A percentile compares a stretch with the other conserved stretches of the same genome.
Evolutionary conservation across 2,329 filamentous ascomycete species (phyloP).

Genomic region (Scytalidium lignicola): DNA sequence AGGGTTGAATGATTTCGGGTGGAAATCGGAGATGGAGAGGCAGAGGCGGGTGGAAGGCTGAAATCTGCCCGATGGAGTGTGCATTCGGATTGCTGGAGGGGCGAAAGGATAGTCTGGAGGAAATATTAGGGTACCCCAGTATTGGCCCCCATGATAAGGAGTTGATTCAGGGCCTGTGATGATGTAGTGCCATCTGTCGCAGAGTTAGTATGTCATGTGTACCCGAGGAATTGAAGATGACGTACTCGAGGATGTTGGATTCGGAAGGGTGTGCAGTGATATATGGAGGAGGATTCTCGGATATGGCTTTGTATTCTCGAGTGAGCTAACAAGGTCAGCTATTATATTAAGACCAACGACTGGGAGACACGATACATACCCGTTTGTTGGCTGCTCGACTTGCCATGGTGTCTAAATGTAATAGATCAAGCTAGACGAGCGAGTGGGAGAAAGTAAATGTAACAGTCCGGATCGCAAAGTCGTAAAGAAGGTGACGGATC

Average conservation of each 20-base stretch:
- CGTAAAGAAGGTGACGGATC: neutral
- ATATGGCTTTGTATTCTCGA: conserved; percentile 59
- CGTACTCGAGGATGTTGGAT: conserved; percentile 82
- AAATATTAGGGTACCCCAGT: conserved; percentile 96
- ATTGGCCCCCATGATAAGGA: conserved; percentile 90
- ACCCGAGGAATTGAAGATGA: conserved; percentile 9
- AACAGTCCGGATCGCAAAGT: neutral
- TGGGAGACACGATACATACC: conserved; percentile 38
- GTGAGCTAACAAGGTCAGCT: conserved; percentile 41
- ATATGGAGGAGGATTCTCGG: conserved; percentile 78
- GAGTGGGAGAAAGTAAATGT: neutral
- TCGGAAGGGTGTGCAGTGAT: conserved; percentile 88
- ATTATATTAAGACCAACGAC: neutral
- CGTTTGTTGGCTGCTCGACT: conserved; percentile 69
- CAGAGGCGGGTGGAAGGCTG: conserved; percentile 88
- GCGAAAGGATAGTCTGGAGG: conserved; percentile 96
- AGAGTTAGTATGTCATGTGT: conserved; percentile 7
- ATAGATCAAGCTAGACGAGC: conserved; percentile 2
- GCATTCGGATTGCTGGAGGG: conserved; percentile 96
- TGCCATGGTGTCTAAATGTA: conserved; percentile 48
- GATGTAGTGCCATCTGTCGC: conserved; percentile 82
- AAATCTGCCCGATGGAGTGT: conserved; percentile 93
- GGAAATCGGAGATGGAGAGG: conserved; percentile 94
- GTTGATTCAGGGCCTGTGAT: conserved; percentile 92
- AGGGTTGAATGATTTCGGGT: conserved; percentile 96